Evolutionary conservation across 345 rosid species (phyloP).

Genomic region (Gossypium sturtianum): DNA sequence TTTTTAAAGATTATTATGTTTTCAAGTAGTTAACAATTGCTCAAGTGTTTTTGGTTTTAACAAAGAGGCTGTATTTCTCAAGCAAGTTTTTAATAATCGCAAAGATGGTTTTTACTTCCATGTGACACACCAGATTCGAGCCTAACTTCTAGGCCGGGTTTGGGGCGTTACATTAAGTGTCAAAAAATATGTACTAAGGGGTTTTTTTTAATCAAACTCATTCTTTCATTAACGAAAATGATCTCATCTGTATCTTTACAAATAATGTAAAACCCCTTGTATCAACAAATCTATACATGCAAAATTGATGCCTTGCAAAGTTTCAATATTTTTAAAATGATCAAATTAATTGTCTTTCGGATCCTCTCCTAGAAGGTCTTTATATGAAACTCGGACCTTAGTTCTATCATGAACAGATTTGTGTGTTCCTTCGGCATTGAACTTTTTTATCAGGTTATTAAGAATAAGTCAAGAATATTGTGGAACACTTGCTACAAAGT

Average conservation of each 20-base stretch:
- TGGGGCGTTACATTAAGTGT: too few species aligned
- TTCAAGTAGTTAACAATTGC: too few species aligned
- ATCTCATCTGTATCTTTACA: not conserved
- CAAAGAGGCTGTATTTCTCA: too few species aligned
- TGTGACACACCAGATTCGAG: too few species aligned
- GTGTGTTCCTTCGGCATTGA: conserved; percentile 29
- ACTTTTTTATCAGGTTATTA: conserved; percentile 20
- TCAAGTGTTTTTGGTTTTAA: too few species aligned
- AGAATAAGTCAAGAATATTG: conserved; percentile 19
- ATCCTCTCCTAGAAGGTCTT: conserved; percentile 29
- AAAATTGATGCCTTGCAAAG: not conserved
- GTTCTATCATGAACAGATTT: conserved; percentile 67
- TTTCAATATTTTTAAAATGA: not conserved
- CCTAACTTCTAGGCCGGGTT: too few species aligned
- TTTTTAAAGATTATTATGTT: too few species aligned
- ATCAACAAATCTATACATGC: not conserved
- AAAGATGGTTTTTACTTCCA: too few species aligned
- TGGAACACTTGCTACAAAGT: conserved; percentile 15
- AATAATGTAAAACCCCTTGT: not conserved
- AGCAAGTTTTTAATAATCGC: too few species aligned
- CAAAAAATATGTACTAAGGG: not conserved
- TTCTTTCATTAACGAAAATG: not conserved
- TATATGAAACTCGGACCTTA: conserved; percentile 79
- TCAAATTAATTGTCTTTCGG: conserved; percentile 4
- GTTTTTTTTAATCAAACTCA: not conserved